These are phyloP conservation scores for Linaria vulgaris DNA, from an alignment of 257 asterid genomes.

Conservation along the genomic window DNA sequence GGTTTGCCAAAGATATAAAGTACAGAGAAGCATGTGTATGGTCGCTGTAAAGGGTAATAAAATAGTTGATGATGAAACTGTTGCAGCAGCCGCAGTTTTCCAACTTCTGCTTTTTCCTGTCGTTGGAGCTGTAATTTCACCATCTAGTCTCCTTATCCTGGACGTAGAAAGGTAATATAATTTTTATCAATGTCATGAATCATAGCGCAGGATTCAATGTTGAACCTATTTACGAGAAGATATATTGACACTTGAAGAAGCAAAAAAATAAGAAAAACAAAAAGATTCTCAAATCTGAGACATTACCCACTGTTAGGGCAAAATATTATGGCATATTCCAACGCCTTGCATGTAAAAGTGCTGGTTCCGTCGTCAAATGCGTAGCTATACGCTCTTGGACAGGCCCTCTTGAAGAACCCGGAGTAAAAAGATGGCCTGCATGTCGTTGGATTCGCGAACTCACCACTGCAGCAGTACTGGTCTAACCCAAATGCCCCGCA, in stretches of 20 bases:
- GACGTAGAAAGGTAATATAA: neutral
- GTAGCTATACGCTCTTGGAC: constrained; percentile 64
- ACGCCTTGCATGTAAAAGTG: constrained; percentile 85
- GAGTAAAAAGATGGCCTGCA: constrained; percentile 79
- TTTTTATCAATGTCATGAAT: neutral
- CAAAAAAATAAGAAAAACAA: constrained; percentile 4
- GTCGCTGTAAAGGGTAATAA: neutral
- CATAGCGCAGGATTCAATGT: neutral
- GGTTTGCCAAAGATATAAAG: neutral
- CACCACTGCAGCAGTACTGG: constrained; percentile 82
- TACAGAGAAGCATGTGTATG: neutral
- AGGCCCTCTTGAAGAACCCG: constrained; percentile 58
- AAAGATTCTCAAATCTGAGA: too few relatives aligned
- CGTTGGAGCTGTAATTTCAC: neutral
- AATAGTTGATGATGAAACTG: neutral
- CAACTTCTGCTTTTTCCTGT: neutral
- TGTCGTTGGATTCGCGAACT: constrained; percentile 72
- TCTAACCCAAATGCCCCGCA: constrained; percentile 74
- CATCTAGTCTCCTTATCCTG: constrained; percentile 14
- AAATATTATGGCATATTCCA: constrained; percentile 43
- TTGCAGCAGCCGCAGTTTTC: neutral
- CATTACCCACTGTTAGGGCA: constrained; percentile 58
- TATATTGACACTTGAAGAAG: neutral
- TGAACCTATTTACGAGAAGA: too few relatives aligned
- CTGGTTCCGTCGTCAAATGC: constrained; percentile 81